Evolutionary conservation across 2,329 filamentous ascomycete genomes (phyloP).

Genomic region (Trichoderma semiorbis): DNA sequence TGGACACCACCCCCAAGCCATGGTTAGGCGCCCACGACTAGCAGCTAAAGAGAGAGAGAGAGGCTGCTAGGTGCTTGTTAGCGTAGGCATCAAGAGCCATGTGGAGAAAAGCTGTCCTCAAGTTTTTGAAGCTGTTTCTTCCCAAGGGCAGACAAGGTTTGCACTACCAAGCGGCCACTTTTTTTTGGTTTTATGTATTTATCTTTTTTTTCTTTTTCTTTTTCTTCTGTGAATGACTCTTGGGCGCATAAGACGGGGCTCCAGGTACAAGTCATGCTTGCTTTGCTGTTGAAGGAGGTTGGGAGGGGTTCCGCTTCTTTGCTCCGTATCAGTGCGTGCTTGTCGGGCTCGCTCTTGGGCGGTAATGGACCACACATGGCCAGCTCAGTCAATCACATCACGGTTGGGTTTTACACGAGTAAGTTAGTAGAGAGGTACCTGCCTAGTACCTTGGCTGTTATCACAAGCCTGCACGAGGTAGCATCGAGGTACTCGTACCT

Average conservation of each 20-base stretch:
- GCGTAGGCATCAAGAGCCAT: not conserved
- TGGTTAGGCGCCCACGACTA: conserved; percentile 10
- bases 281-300: not conserved
- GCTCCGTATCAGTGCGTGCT: not conserved
- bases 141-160: not conserved
- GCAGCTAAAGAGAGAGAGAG: not conserved
- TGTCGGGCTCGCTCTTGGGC: not conserved
- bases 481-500: not conserved
- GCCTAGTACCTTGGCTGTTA: not conserved
- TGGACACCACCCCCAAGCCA: not conserved
- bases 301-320: not conserved
- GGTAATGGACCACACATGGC: not conserved
- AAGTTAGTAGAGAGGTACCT: not conserved
- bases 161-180: not conserved
- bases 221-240: not conserved
- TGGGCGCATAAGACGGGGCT: not conserved
- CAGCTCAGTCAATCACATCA: not conserved
- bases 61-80: not conserved
- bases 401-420: not conserved
- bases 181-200: not conserved
- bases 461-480: not conserved
- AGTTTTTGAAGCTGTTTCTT: not conserved
- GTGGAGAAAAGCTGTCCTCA: not conserved
- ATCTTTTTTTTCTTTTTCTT: not conserved
- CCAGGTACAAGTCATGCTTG: not conserved